Percentiles rank a stretch among this genome's conserved stretches.
Conservation (phyloP, 495 filamentous ascomycete species). For the Hyaloscypha hepaticicola region DNA sequence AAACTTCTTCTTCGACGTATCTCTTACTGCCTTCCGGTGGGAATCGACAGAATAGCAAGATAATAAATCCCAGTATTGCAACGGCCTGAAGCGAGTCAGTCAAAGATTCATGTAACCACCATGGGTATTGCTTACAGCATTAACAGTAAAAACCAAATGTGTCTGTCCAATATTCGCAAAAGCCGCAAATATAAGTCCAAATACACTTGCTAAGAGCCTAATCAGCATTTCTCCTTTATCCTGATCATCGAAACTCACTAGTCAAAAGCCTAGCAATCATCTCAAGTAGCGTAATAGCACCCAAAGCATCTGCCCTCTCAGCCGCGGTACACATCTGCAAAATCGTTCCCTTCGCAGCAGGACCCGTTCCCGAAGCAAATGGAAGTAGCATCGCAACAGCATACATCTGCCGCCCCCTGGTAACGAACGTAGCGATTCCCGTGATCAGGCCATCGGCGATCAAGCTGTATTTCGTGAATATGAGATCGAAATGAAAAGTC, state of each 20-base stretch:
- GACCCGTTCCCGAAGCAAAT: slow-evolving; percentile 53
- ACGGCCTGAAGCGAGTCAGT: slow-evolving; percentile 34
- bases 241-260: not conserved
- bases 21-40: slow-evolving; percentile 45
- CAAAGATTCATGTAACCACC: not conserved
- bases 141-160: slow-evolving; percentile 52
- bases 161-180: slow-evolving; percentile 48
- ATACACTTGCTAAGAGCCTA: slow-evolving; percentile 40
- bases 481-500: slow-evolving; percentile 50
- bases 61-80: slow-evolving; percentile 45
- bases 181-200: slow-evolving; percentile 53
- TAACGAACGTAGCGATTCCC: slow-evolving; percentile 48
- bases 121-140: slow-evolving; percentile 43
- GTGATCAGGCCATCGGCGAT: slow-evolving; percentile 53
- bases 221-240: not conserved
- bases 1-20: slow-evolving; percentile 32
- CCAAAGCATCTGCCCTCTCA: slow-evolving; percentile 52
- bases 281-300: slow-evolving; percentile 55
- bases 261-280: slow-evolving; percentile 51
- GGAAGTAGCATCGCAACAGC: slow-evolving; percentile 51
- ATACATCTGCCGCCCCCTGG: slow-evolving; percentile 54
- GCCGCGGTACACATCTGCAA: slow-evolving; percentile 50
- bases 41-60: slow-evolving; percentile 48
- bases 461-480: slow-evolving; percentile 53
- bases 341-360: slow-evolving; percentile 58